Evolutionary conservation across 2,329 filamentous ascomycete genomes (phyloP).

Genomic region (Botrytis sinoallii): DNA sequence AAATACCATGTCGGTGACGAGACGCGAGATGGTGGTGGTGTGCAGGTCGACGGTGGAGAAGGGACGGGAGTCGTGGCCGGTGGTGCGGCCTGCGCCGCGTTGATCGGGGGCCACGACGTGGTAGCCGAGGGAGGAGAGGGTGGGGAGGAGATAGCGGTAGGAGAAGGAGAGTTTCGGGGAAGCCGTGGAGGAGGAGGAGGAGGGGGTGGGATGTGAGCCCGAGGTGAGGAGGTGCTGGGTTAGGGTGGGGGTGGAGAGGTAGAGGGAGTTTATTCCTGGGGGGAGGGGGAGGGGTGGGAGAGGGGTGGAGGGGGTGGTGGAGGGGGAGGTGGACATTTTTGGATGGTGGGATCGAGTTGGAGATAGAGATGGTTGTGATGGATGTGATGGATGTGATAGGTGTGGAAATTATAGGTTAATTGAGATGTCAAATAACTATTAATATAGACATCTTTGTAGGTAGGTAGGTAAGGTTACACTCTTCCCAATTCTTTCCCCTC

Average conservation of each 20-base stretch:
- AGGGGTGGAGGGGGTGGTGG: background rate
- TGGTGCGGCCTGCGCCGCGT: constrained; percentile 65
- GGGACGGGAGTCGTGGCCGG: constrained; percentile 52
- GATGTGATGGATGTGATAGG: no score
- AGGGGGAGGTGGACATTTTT: no score
- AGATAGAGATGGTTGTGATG: no score
- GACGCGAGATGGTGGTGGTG: constrained; percentile 54
- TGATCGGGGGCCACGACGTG: constrained; percentile 66
- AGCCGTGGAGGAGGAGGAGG: constrained; percentile 62
- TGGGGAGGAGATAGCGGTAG: constrained; percentile 61
- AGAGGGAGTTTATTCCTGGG: background rate
- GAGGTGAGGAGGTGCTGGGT: constrained; percentile 26
- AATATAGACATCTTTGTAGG: background rate
- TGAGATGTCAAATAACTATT: background rate
- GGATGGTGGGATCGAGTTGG: no score
- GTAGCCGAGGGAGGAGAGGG: constrained; percentile 58
- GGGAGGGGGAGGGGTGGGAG: background rate
- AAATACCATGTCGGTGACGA: constrained; percentile 60
- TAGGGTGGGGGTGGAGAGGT: background rate
- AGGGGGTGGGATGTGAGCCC: constrained; percentile 48
- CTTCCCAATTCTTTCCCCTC: background rate
- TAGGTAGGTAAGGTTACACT: background rate
- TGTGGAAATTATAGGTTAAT: background rate
- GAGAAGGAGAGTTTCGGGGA: constrained; percentile 66
- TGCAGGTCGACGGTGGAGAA: constrained; percentile 53